Percentiles rank a stretch among this genome's conserved stretches.
Conservation (phyloP, 2,329 filamentous ascomycete genomes). For the Colletotrichum brevisporum region DNA sequence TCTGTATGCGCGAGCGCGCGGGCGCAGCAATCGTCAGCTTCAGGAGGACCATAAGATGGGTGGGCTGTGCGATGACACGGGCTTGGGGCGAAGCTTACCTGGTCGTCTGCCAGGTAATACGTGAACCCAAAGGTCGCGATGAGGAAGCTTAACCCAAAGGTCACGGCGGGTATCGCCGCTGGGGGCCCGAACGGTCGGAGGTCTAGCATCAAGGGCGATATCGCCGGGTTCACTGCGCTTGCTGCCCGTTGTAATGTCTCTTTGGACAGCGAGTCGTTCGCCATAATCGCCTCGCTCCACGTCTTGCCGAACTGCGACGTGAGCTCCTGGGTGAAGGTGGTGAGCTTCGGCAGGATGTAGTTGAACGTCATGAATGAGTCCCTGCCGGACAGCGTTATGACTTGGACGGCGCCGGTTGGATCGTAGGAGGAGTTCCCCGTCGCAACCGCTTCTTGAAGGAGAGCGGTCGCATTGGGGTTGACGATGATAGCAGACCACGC, state of each 20-base stretch:
- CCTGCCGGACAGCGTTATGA: slow-evolving; percentile 26
- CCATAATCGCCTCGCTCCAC: slow-evolving; percentile 19
- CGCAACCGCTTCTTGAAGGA: slow-evolving; percentile 13
- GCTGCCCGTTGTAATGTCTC: slow-evolving; percentile 21
- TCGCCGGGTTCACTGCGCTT: slow-evolving; percentile 25
- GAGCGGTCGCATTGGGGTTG: slow-evolving; percentile 25
- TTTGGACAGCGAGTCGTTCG: slow-evolving; percentile 14
- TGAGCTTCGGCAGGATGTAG: slow-evolving; percentile 29
- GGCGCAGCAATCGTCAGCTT: neutral
- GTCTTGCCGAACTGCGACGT: slow-evolving; percentile 12
- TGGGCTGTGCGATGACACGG: neutral
- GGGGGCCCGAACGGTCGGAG: slow-evolving; percentile 29
- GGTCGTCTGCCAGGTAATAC: slow-evolving; percentile 28
- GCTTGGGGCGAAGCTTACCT: slow-evolving; percentile 1
- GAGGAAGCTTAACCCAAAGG: slow-evolving; percentile 28
- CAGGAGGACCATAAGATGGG: no score
- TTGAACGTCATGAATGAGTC: slow-evolving; percentile 34
- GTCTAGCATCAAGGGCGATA: slow-evolving; percentile 28
- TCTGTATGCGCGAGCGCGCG: neutral
- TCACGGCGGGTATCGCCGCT: slow-evolving; percentile 22
- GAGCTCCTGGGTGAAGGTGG: slow-evolving; percentile 8
- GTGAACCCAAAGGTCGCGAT: slow-evolving; percentile 28
- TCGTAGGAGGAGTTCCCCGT: slow-evolving; percentile 25
- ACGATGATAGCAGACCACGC: slow-evolving; percentile 29
- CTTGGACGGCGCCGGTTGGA: slow-evolving; percentile 24